phyloP scores from a whole-genome alignment of 495 filamentous ascomycete species.

The Daldinia grandis region DNA sequence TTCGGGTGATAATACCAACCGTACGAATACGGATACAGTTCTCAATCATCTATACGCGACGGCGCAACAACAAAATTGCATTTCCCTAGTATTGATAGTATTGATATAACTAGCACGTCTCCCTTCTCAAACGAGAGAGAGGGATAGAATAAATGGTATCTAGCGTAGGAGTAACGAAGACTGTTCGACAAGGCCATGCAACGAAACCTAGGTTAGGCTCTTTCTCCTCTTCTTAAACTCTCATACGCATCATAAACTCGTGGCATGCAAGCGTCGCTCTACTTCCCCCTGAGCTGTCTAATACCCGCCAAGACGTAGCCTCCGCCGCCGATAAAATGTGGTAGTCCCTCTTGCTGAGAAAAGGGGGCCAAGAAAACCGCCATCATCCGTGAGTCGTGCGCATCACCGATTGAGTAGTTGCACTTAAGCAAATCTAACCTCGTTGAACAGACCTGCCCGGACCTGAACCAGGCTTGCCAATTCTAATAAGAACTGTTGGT shows the following conservation, averaged over 20 bases:
- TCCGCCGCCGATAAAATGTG: slow-evolving; percentile 20
- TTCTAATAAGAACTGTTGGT: slow-evolving; percentile 90
- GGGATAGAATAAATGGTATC: slow-evolving; percentile 31
- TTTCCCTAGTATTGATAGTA: not conserved
- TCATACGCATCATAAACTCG: slow-evolving; percentile 14
- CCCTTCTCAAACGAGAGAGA: slow-evolving; percentile 8
- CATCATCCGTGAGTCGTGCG: slow-evolving; percentile 11
- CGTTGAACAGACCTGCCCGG: slow-evolving; percentile 83
- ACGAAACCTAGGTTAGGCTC: not conserved
- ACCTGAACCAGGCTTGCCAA: slow-evolving; percentile 87
- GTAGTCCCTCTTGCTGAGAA: slow-evolving; percentile 18
- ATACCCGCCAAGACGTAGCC: slow-evolving; percentile 6
- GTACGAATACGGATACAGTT: not conserved
- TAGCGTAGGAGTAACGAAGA: slow-evolving; percentile 16
- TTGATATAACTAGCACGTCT: not conserved
- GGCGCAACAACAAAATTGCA: not conserved
- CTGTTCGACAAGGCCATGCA: not conserved
- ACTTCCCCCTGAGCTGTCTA: not conserved
- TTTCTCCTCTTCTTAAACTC: not conserved
- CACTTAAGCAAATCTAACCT: slow-evolving; percentile 72
- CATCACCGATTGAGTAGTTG: not conserved
- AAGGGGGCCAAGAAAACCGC: slow-evolving; percentile 1
- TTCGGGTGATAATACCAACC: not conserved
- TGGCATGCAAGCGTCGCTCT: slow-evolving; percentile 21
- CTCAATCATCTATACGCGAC: not conserved